Evolutionary conservation across 2,329 filamentous ascomycete genomes (phyloP).

Genomic region (Nemania bipapillata): DNA sequence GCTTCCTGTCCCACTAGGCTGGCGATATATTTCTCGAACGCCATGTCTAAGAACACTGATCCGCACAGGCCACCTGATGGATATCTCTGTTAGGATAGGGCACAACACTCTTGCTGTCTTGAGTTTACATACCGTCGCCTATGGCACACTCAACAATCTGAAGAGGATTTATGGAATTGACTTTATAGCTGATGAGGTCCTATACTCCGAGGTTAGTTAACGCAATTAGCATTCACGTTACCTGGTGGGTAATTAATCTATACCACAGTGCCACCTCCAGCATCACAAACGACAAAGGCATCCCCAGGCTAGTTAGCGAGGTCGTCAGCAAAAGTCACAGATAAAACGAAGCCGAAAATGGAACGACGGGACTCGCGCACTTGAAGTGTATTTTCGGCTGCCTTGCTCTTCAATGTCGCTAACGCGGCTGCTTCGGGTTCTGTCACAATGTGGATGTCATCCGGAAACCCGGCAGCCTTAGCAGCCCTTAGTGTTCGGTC

Average conservation of each 20-base stretch:
- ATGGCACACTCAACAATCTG: background rate
- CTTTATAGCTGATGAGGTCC: background rate
- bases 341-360: background rate
- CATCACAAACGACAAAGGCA: conserved; percentile 2
- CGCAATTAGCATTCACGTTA: background rate
- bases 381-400: background rate
- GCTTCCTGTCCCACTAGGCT: background rate
- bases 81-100: background rate
- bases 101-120: background rate
- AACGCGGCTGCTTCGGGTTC: background rate
- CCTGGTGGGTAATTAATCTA: background rate
- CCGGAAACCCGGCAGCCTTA: background rate
- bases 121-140: background rate
- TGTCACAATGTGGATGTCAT: background rate
- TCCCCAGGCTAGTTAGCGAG: background rate
- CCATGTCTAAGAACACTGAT: background rate
- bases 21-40: background rate
- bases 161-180: background rate
- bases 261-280: conserved; percentile 1
- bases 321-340: background rate
- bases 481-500: background rate
- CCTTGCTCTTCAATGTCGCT: background rate
- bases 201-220: background rate
- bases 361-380: background rate
- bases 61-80: background rate